Evolutionary conservation across 306 rosid species (phyloP).

Genomic region (Prunus mira): DNA sequence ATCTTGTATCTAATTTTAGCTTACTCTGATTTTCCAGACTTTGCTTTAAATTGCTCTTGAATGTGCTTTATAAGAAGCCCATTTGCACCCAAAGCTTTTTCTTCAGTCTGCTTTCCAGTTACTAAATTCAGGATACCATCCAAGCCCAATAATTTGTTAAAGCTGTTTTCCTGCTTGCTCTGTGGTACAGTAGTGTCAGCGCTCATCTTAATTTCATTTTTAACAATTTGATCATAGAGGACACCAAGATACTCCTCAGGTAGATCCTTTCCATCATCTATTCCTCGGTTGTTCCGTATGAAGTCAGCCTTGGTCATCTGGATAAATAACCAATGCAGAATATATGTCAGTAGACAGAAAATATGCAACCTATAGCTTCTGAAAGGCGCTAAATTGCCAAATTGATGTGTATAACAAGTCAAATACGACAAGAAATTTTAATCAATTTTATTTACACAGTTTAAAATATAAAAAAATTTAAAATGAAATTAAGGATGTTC

Average conservation of each 20-base stretch:
- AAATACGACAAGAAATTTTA: neutral
- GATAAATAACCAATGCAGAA: slow-evolving; percentile 34
- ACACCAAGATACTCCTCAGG: slow-evolving; percentile 91
- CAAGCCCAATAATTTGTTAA: slow-evolving; percentile 84
- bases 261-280: slow-evolving; percentile 96
- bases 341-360: slow-evolving; percentile 29
- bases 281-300: slow-evolving; percentile 93
- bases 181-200: slow-evolving; percentile 88
- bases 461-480: neutral
- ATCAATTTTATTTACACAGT: neutral
- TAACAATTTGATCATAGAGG: slow-evolving; percentile 85
- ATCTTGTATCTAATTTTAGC: slow-evolving; percentile 30
- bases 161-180: slow-evolving; percentile 89
- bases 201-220: slow-evolving; percentile 92
- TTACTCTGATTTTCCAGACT: slow-evolving; percentile 97
- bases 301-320: slow-evolving; percentile 99
- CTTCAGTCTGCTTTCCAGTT: slow-evolving; percentile 94
- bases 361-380: slow-evolving; percentile 8
- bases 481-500: neutral
- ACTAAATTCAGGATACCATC: slow-evolving; percentile 97
- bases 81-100: slow-evolving; percentile 92
- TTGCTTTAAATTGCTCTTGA: slow-evolving; percentile 93
- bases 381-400: neutral
- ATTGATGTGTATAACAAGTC: neutral
- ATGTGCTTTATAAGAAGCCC: slow-evolving; percentile 91